Evolutionary conservation across 164 flowering plant species (phyloP).

Genomic region (Piper betle): DNA sequence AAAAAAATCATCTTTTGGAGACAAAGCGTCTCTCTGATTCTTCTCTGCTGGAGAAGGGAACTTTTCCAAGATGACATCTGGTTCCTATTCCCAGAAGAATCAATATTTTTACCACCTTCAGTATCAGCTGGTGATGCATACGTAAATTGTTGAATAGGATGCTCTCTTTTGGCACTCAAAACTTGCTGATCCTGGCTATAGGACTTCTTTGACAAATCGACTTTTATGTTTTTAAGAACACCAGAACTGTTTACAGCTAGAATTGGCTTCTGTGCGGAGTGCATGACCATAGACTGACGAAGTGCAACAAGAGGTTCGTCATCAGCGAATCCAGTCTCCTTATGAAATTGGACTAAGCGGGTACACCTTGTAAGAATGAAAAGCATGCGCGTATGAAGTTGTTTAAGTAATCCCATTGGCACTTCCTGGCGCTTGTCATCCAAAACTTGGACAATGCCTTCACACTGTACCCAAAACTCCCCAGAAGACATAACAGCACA

Average conservation of each 20-base stretch:
- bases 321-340: constrained; percentile 86
- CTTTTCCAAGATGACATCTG: constrained; percentile 86
- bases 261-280: constrained; percentile 50
- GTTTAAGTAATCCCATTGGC: constrained; percentile 81
- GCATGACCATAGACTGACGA: constrained; percentile 53
- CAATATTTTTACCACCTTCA: constrained; percentile 32
- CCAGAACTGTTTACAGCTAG: constrained; percentile 30
- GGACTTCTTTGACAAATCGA: constrained; percentile 17
- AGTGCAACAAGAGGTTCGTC: constrained; percentile 58
- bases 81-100: constrained; percentile 45
- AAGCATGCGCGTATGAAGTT: constrained; percentile 97
- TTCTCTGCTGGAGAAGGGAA: constrained; percentile 66
- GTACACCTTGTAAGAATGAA: constrained; percentile 98
- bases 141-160: constrained; percentile 12
- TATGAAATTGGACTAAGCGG: constrained; percentile 91
- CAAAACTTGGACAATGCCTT: constrained; percentile 94
- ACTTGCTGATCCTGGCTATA: constrained; percentile 88
- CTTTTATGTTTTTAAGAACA: constrained; percentile 28
- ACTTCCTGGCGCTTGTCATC: constrained; percentile 98
- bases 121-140: constrained; percentile 18
- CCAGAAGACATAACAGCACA: constrained; percentile 92
- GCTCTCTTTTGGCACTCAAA: constrained; percentile 42
- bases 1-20: constrained; percentile 25
- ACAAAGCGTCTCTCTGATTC: constrained; percentile 31
- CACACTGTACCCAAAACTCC: constrained; percentile 99